Base-by-base conservation (phyloP, 2,329 filamentous ascomycete genomes). In the Colletotrichum paranaense region DNA sequence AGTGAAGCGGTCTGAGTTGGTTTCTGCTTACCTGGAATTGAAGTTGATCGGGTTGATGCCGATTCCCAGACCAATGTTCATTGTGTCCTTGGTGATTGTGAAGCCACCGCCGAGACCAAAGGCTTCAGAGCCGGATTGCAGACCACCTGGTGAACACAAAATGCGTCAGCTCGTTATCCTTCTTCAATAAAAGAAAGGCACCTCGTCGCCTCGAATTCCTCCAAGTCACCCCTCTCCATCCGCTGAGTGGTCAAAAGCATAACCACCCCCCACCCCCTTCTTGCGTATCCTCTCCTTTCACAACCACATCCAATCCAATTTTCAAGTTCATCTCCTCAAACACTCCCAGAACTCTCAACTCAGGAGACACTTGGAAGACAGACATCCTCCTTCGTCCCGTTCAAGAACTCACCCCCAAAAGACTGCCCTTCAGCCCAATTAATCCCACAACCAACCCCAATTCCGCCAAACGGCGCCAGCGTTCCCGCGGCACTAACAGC, bases 51-150 rank as follows among this genome's bases (percentile, higher is more conserved):
- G 60, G 22, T 62, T 60, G 56, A 73, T 24, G 6, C 71, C 71
- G 6, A 73, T 70, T 3, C 67, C 71, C 4, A 73, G 56, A 11
- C 71, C 71, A 19, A 73, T 32, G 28, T 49, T 66, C 71, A 73
- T 73, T 26, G n/a, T 70, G 26, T 71, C 67, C 56, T 73, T 55
- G 46, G 67, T 73, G 19, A 73, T 66, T 8, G 67, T 70, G 67
- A 73, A 70, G 5, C 71, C 71, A 14, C 71, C 71, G 3, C 71
- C 71, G 19, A 73, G 71, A 8, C 71, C 71, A 24, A 73, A 73
- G 22, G 71, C 49, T 22, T 73, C 71, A 2, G 71, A 73, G 9
- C 71, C 71, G 32, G 71, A 57, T 35, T 73, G 71, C 46, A 73
- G 28, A 0, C 71, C 71, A 12, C 71, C 71, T 70, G 3, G 2